phyloP scores from a whole-genome alignment of 495 filamentous ascomycete genomes.

The Aspergillus sparsus region DNA sequence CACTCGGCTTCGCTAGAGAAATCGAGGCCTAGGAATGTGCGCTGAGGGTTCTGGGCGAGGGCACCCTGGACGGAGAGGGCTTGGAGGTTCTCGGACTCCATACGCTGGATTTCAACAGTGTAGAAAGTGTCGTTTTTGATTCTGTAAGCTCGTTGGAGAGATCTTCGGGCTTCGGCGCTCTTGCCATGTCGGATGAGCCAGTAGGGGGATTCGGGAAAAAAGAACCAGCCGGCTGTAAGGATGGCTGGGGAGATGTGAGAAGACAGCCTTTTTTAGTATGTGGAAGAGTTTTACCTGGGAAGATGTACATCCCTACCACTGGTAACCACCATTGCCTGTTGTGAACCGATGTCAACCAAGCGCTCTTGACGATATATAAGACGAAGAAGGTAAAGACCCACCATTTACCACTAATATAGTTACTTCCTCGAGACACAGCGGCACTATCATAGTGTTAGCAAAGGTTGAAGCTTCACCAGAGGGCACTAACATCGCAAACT shows the following conservation, averaged over 20 bases:
- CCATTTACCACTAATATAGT: slow-evolving; percentile 12
- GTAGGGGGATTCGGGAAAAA: slow-evolving; percentile 31
- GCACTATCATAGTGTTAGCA: slow-evolving; percentile 9
- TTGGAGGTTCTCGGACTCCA: slow-evolving; percentile 17
- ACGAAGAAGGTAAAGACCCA: not conserved
- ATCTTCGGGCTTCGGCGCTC: slow-evolving; percentile 6
- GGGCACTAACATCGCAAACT: slow-evolving; percentile 23
- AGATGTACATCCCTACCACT: slow-evolving; percentile 28
- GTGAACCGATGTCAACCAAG: not conserved
- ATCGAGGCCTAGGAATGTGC: slow-evolving; percentile 18
- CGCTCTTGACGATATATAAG: not conserved
- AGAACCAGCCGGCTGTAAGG: slow-evolving; percentile 20
- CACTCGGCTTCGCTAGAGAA: slow-evolving; percentile 22
- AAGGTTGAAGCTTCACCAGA: not conserved
- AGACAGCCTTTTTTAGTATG: not conserved
- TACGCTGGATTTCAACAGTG: slow-evolving; percentile 16
- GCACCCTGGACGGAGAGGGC: slow-evolving; percentile 6
- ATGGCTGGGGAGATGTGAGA: slow-evolving; percentile 13
- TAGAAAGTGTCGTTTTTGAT: slow-evolving; percentile 24
- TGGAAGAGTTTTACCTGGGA: slow-evolving; percentile 17
- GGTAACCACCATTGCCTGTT: slow-evolving; percentile 31
- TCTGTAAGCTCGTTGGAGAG: slow-evolving; percentile 21
- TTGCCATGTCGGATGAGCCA: slow-evolving; percentile 25
- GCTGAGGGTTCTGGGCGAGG: not conserved
- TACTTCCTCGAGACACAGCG: slow-evolving; percentile 5